phyloP scores from a whole-genome alignment of 1,139 yeast species.

The Geotrichum aggregatum region DNA sequence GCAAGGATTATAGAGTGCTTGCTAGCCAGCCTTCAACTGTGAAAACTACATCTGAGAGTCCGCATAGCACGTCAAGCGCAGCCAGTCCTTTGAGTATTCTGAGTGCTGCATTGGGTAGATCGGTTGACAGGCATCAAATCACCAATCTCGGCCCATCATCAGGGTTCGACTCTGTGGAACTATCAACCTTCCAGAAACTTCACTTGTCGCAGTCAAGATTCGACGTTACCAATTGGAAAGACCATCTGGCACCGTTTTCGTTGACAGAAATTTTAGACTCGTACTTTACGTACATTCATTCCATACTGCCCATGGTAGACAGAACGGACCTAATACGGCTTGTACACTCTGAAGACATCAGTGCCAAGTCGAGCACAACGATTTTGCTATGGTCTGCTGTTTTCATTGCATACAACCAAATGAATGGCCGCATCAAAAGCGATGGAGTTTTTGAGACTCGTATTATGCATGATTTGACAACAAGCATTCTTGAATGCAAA shows the following conservation, averaged over 20 bases:
- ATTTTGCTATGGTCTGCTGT: slow-evolving; percentile 25
- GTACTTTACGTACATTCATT: slow-evolving; percentile 24
- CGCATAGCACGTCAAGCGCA: not conserved
- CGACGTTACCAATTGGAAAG: slow-evolving; percentile 23
- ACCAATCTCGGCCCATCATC: slow-evolving; percentile 24
- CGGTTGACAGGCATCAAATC: not conserved
- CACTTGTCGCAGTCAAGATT: slow-evolving; percentile 23
- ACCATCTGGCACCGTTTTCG: slow-evolving; percentile 21
- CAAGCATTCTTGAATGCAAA: slow-evolving; percentile 24
- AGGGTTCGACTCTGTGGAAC: slow-evolving; percentile 24
- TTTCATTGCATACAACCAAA: slow-evolving; percentile 22
- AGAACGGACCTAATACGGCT: slow-evolving; percentile 21
- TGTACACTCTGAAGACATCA: slow-evolving; percentile 20
- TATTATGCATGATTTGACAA: slow-evolving; percentile 24
- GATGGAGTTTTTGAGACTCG: slow-evolving; percentile 21
- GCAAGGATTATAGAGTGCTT: slow-evolving; percentile 1
- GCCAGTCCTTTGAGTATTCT: not conserved
- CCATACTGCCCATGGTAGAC: slow-evolving; percentile 25
- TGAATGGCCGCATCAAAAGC: slow-evolving; percentile 9
- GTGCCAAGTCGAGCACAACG: slow-evolving; percentile 17
- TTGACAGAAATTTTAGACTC: slow-evolving; percentile 23
- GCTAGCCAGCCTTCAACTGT: not conserved
- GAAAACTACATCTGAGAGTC: not conserved
- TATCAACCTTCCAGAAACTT: slow-evolving; percentile 23
- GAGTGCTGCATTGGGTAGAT: not conserved